Evolutionary conservation across 164 flowering plant genomes (phyloP).

Genomic region (Echeveria elegans): DNA sequence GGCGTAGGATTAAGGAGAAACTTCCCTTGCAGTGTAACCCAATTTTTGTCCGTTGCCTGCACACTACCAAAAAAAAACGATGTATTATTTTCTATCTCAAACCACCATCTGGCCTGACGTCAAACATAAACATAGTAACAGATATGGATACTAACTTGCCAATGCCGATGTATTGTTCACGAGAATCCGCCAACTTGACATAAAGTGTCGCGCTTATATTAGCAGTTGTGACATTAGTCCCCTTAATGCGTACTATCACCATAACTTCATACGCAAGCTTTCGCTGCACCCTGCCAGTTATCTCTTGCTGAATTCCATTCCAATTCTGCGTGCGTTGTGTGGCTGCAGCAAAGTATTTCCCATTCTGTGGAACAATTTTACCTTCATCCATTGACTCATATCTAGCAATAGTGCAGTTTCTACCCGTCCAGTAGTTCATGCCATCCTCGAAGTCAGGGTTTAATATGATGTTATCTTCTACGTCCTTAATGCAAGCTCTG

Average conservation of each 20-base stretch:
- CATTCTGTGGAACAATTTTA: slow-evolving; percentile 59
- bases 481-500: slow-evolving; percentile 17
- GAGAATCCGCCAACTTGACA: slow-evolving; percentile 57
- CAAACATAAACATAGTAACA: background rate
- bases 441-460: slow-evolving; percentile 83
- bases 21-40: slow-evolving; percentile 78
- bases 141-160: slow-evolving; percentile 42
- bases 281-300: slow-evolving; percentile 65
- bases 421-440: slow-evolving; percentile 75
- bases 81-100: background rate
- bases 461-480: slow-evolving; percentile 54
- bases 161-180: slow-evolving; percentile 79
- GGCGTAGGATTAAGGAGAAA: slow-evolving; percentile 74
- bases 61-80: slow-evolving; percentile 23
- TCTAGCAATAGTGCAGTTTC: slow-evolving; percentile 65
- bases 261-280: slow-evolving; percentile 71
- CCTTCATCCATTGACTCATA: slow-evolving; percentile 81
- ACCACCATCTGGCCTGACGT: background rate
- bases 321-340: slow-evolving; percentile 67
- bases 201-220: slow-evolving; percentile 69
- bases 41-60: slow-evolving; percentile 85
- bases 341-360: slow-evolving; percentile 74
- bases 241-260: slow-evolving; percentile 67
- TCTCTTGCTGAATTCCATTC: slow-evolving; percentile 94
- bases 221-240: slow-evolving; percentile 45